A percentile compares a stretch with the other conserved stretches of the same genome.
Evolutionary conservation across 805 yeast genomes (phyloP).

Genomic region (Starmera amethionina): DNA sequence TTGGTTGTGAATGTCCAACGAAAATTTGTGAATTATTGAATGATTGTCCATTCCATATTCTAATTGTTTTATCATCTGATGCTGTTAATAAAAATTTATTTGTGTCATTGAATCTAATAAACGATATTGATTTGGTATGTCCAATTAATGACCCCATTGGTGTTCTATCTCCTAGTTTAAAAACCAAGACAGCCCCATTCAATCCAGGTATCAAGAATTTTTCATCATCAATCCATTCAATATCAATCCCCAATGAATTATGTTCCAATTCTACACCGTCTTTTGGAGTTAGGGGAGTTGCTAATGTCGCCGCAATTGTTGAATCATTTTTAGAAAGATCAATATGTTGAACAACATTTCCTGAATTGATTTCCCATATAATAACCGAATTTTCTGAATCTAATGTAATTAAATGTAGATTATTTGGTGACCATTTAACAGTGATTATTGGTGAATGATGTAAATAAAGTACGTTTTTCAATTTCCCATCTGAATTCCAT

Average conservation of each 20-base stretch:
- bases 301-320: background rate
- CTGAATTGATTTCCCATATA: conserved; percentile 59
- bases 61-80: conserved; percentile 65
- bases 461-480: conserved; percentile 43
- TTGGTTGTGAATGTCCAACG: conserved; percentile 48
- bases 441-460: conserved; percentile 47
- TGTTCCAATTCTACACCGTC: background rate
- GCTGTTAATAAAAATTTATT: conserved; percentile 57
- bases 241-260: conserved; percentile 36
- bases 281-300: background rate
- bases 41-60: conserved; percentile 67
- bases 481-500: conserved; percentile 68
- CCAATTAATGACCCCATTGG: conserved; percentile 51
- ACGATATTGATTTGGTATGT: conserved; percentile 49
- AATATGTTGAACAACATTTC: conserved; percentile 36
- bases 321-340: conserved; percentile 20
- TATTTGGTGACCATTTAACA: conserved; percentile 52
- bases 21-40: conserved; percentile 39
- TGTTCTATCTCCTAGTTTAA: conserved; percentile 34
- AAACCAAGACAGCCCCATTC: conserved; percentile 44
- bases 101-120: conserved; percentile 40
- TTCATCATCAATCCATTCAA: conserved; percentile 63
- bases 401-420: conserved; percentile 44
- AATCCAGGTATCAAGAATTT: conserved; percentile 66
- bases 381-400: conserved; percentile 46